Evolutionary conservation across 2,329 filamentous ascomycete species (phyloP).

Genomic region (Aspergillus bombycis): DNA sequence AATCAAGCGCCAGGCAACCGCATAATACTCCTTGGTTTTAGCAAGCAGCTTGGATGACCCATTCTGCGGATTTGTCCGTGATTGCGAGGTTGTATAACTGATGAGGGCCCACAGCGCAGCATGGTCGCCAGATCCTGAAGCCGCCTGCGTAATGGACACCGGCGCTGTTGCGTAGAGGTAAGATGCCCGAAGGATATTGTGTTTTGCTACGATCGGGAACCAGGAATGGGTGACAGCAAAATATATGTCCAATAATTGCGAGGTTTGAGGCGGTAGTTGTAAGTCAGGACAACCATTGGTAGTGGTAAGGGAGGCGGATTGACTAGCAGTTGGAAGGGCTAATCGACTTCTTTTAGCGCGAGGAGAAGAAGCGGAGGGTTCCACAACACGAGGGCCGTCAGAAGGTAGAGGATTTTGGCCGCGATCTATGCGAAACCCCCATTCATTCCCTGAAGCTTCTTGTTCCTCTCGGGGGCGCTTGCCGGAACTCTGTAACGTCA

Average conservation of each 20-base stretch:
- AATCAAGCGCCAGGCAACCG: constrained; percentile 39
- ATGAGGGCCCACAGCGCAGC: constrained; percentile 49
- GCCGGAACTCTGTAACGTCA: constrained; percentile 22
- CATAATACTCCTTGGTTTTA: constrained; percentile 40
- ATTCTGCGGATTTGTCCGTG: constrained; percentile 20
- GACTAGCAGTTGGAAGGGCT: constrained; percentile 23
- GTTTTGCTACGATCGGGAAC: constrained; percentile 63
- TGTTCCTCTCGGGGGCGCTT: constrained; percentile 41
- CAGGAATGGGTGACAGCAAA: constrained; percentile 62
- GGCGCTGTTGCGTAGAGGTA: constrained; percentile 56
- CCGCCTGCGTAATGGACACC: constrained; percentile 30
- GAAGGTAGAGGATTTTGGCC: constrained; percentile 31
- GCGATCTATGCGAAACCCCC: constrained; percentile 37
- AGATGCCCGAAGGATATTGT: constrained; percentile 58
- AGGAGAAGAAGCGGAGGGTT: constrained; percentile 26
- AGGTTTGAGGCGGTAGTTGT: constrained; percentile 54
- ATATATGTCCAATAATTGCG: constrained; percentile 59
- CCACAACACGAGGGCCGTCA: constrained; percentile 36
- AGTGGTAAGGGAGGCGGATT: constrained; percentile 6
- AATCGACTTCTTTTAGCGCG: constrained; percentile 32
- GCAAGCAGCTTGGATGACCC: constrained; percentile 22
- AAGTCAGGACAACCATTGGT: constrained; percentile 20
- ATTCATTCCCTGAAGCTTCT: constrained; percentile 27
- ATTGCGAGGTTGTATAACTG: constrained; percentile 45
- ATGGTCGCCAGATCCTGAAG: constrained; percentile 44